Conservation (phyloP, 768 basidiomycete genomes). For the Gymnopilus dilepis region DNA sequence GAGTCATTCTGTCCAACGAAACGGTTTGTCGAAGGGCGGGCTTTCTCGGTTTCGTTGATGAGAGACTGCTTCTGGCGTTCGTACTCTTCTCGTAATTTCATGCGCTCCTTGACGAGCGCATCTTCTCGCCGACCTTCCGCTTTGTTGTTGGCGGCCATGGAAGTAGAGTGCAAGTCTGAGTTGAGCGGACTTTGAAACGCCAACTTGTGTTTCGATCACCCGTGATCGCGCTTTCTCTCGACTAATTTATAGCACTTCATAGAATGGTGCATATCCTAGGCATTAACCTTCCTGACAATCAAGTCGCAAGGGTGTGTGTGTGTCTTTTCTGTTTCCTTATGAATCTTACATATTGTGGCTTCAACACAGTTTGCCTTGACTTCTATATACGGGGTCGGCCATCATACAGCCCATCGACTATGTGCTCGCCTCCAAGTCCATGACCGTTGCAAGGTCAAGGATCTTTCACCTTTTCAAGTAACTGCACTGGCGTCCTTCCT, state of each 20-base stretch:
- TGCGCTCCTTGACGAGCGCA: constrained; percentile 83
- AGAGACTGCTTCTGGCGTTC: constrained; percentile 82
- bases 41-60: constrained; percentile 90
- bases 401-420: constrained; percentile 73
- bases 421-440: constrained; percentile 95
- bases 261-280: constrained; percentile 89
- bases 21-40: constrained; percentile 83
- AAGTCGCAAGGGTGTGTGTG: constrained; percentile 77
- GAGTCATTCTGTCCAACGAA: constrained; percentile 96
- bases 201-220: not conserved
- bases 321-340: not conserved
- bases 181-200: constrained; percentile 36
- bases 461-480: constrained; percentile 85
- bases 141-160: constrained; percentile 79
- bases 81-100: constrained; percentile 78
- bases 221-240: constrained; percentile 6
- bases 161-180: constrained; percentile 17
- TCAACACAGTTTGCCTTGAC: constrained; percentile 83
- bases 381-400: constrained; percentile 88
- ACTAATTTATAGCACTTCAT: constrained; percentile 12
- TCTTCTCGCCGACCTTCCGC: constrained; percentile 88
- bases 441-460: constrained; percentile 77
- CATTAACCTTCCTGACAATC: constrained; percentile 77
- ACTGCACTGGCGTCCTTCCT: constrained; percentile 94
- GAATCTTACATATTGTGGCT: not conserved